These are phyloP conservation scores for Aspergillus funiculosus DNA, from an alignment of 495 filamentous ascomycete species.

Conservation along the genomic window DNA sequence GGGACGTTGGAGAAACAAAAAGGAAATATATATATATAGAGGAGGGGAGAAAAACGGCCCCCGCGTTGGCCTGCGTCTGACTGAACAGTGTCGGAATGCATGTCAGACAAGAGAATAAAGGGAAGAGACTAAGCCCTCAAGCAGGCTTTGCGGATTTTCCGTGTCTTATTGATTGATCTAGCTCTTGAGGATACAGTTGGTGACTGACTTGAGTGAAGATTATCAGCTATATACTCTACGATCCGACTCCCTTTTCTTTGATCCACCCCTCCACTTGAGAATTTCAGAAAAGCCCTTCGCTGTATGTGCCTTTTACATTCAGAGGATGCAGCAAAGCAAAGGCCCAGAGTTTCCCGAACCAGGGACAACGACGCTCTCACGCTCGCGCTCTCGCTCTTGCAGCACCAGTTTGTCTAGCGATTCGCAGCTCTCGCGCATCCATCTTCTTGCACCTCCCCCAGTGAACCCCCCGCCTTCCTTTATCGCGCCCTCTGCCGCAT, in stretches of 20 bases:
- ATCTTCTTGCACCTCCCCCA: slow-evolving; percentile 57
- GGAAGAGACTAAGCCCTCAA: slow-evolving; percentile 11
- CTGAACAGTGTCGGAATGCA: neutral
- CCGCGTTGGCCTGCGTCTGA: neutral
- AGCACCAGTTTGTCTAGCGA: slow-evolving; percentile 44
- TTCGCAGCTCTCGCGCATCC: slow-evolving; percentile 36
- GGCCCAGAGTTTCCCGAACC: slow-evolving; percentile 32
- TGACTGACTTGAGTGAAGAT: slow-evolving; percentile 4
- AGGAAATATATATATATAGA: slow-evolving; percentile 13
- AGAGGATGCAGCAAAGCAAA: slow-evolving; percentile 32
- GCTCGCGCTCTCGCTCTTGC: slow-evolving; percentile 41
- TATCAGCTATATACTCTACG: neutral
- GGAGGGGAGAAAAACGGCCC: neutral
- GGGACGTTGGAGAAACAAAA: slow-evolving; percentile 5
- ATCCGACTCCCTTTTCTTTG: neutral
- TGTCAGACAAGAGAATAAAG: neutral
- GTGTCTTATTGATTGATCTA: neutral
- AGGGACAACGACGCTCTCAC: slow-evolving; percentile 29
- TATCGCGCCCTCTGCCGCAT: slow-evolving; percentile 82
- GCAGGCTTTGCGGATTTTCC: slow-evolving; percentile 10
- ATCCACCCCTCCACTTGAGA: neutral
- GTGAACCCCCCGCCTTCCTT: slow-evolving; percentile 78
- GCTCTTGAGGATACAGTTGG: neutral
- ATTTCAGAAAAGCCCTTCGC: neutral
- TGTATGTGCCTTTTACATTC: slow-evolving; percentile 9